Evolutionary conservation across 495 filamentous ascomycete genomes (phyloP).

Genomic region (Usnea hakonensis): DNA sequence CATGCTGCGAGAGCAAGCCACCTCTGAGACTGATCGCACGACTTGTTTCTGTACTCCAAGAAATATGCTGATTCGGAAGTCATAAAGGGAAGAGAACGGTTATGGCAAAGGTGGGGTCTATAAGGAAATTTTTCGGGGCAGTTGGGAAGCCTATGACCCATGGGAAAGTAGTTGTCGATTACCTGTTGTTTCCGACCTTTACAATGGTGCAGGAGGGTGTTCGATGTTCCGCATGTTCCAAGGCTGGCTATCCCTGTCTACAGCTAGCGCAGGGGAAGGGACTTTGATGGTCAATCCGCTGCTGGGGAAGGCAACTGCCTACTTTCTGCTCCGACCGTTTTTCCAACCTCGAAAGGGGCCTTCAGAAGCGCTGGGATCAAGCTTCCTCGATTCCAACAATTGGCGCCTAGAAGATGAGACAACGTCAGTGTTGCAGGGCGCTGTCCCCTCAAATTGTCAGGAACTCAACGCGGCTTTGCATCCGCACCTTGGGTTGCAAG

Average conservation of each 20-base stretch:
- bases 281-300: constrained; percentile 80
- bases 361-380: constrained; percentile 14
- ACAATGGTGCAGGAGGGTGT: constrained; percentile 75
- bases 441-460: constrained; percentile 67
- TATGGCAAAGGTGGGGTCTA: constrained; percentile 68
- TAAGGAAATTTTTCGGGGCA: constrained; percentile 59
- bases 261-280: constrained; percentile 62
- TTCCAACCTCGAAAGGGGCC: constrained; percentile 46
- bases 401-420: constrained; percentile 39
- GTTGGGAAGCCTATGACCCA: constrained; percentile 77
- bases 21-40: too few relatives aligned
- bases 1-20: too few relatives aligned
- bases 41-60: too few relatives aligned
- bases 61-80: too few relatives aligned
- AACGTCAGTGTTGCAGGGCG: constrained; percentile 60
- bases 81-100: constrained; percentile 54
- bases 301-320: constrained; percentile 63
- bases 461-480: constrained; percentile 66
- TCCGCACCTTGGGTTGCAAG: constrained; percentile 65
- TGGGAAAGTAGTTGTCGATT: constrained; percentile 69
- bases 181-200: constrained; percentile 62
- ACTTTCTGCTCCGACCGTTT: constrained; percentile 79
- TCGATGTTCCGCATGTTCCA: constrained; percentile 82
- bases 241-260: constrained; percentile 78
- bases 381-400: constrained; percentile 46